These are phyloP conservation scores for Penicillium freii DNA, from an alignment of 2,329 filamentous ascomycete genomes.

Conservation along the genomic window DNA sequence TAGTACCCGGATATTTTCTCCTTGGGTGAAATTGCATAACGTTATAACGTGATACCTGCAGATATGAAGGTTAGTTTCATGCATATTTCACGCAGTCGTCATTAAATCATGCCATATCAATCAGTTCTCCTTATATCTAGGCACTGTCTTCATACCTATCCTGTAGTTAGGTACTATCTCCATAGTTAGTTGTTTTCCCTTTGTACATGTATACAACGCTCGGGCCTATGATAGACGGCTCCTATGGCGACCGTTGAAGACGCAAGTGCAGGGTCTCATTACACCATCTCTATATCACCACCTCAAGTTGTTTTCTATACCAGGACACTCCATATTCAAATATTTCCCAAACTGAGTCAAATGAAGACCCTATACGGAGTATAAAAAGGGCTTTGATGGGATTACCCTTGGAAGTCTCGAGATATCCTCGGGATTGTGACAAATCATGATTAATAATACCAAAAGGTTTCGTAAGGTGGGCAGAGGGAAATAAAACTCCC, in stretches of 20 bases:
- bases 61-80: neutral
- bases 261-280: neutral
- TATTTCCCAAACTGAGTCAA: neutral
- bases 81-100: neutral
- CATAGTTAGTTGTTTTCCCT: neutral
- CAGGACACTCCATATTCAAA: neutral
- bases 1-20: neutral
- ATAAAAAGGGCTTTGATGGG: neutral
- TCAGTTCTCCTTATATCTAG: neutral
- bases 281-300: conserved; percentile 2
- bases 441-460: conserved; percentile 11
- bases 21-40: neutral
- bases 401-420: neutral
- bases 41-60: neutral
- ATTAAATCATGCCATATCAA: neutral
- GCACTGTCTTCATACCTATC: neutral
- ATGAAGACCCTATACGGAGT: neutral
- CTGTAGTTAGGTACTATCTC: too few relatives aligned
- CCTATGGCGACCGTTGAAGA: neutral
- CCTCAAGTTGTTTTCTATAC: neutral
- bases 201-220: neutral
- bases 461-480: neutral
- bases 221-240: neutral
- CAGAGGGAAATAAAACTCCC: conserved; percentile 5
- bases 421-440: neutral